Base-by-base conservation (phyloP, 2,329 filamentous ascomycete species). In the Alternaria hordeiaustralica region DNA sequence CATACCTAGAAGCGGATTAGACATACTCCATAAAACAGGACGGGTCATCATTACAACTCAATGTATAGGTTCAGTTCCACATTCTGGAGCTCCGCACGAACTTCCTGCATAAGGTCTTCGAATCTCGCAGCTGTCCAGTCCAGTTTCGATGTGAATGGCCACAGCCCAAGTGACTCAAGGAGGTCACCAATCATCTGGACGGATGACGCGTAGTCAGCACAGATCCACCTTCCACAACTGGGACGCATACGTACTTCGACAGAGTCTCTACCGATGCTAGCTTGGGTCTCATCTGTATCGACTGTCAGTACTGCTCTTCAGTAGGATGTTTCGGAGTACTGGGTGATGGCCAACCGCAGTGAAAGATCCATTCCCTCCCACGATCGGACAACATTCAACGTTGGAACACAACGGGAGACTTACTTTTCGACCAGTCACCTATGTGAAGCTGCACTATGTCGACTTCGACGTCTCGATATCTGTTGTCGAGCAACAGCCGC, bases 371-470 rank as follows among this genome's bases (percentile, higher is more conserved):
- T 15, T 13, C 15, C 8, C 47, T 33, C 30, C 21, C 50, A 30
- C 6, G 21, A 36, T 13, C n/a, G 36, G 8, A 47, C 9, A 21
- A 13, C 23, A 13, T 25, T 13, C 6, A 21, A 20, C 13, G 20
- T 11, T 6, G 28, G 20, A 21, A 13, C 4, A 50, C 13, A 30
- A 28, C n/a, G 5, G 30, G 41, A n/a, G 8, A 13, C 53, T 25
- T 71, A 81, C 79, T 79, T 71, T 69, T 33, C 47, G 72, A 62
- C 80, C 80, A 82, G 25, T 60, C 73, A 20, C 80, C 80, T 61
- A 82, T 79, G 1, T 79, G 80, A 8, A 82, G 50, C 46, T 75
- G 72, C 50, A 75, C 67, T 3, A 72, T 71, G 20, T 68, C 59
- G 6, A 74, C 71, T 28, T 67, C 65, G 13, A 82, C 73, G 54